phyloP scores from a whole-genome alignment of 352 stramenopile species.

The Thalassiosira sp. region DNA sequence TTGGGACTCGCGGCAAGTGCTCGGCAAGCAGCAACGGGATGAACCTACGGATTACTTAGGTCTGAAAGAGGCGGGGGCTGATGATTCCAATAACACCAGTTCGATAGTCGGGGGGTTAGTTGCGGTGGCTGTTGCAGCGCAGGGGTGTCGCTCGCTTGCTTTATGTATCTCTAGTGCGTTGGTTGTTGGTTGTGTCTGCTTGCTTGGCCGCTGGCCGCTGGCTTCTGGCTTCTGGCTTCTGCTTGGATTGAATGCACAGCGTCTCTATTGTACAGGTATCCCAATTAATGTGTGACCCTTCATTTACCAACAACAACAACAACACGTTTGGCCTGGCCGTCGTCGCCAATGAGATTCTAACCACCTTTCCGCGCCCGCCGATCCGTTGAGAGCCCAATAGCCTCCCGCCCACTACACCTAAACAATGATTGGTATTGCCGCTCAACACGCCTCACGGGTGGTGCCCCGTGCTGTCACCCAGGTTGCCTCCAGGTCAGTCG shows the following conservation, averaged over 20 bases:
- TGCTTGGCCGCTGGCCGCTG: too few species aligned
- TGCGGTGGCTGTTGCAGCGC: too few species aligned
- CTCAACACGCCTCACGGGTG: conserved; percentile 41
- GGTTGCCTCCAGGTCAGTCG: conserved; percentile 39
- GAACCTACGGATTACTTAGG: too few species aligned
- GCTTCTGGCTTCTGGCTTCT: neutral
- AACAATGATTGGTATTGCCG: conserved; percentile 39
- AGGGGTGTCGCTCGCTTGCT: too few species aligned
- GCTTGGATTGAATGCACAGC: neutral
- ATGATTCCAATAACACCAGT: too few species aligned
- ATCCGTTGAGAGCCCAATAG: neutral
- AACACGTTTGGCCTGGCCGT: neutral
- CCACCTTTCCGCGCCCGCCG: too few species aligned
- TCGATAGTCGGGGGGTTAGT: too few species aligned
- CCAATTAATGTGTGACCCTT: neutral
- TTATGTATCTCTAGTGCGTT: too few species aligned
- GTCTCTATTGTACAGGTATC: neutral
- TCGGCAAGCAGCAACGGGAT: too few species aligned
- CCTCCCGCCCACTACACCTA: neutral
- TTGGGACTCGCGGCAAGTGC: too few species aligned
- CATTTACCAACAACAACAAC: neutral
- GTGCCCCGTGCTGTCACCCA: conserved; percentile 31
- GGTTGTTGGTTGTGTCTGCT: too few species aligned
- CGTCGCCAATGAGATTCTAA: neutral
- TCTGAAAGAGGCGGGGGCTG: too few species aligned